Percentiles rank a stretch among this genome's conserved stretches.
Evolutionary conservation across 352 stramenopile genomes (phyloP).

Genomic region (Phytopythium chamaehyphon): DNA sequence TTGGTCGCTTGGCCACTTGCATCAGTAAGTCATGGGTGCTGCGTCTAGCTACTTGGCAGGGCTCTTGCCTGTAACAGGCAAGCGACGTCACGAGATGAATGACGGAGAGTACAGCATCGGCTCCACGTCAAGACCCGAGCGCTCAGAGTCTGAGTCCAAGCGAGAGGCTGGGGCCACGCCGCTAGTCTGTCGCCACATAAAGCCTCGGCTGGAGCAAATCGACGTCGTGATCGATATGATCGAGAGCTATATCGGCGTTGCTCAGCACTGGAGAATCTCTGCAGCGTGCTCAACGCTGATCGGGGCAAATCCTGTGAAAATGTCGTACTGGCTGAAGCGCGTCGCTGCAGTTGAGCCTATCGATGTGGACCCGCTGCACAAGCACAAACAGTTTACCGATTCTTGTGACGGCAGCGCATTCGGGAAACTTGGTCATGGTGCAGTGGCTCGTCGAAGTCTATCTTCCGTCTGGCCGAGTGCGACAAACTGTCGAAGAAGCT

Average conservation of each 20-base stretch:
- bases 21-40: no score
- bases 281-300: not conserved
- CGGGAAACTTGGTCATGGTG: not conserved
- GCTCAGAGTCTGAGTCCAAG: no score
- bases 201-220: not conserved
- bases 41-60: no score
- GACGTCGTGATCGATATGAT: not conserved
- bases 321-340: not conserved
- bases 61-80: no score
- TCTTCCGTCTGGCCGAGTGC: not conserved
- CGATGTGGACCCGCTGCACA: not conserved
- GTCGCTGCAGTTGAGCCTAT: not conserved
- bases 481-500: not conserved
- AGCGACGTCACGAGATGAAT: no score
- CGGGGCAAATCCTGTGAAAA: not conserved
- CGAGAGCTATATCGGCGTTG: not conserved
- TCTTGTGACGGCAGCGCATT: not conserved
- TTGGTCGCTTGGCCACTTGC: no score
- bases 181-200: not conserved
- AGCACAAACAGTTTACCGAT: constrained; percentile 1
- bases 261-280: not conserved
- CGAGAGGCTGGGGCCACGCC: no score
- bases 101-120: no score
- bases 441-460: constrained; percentile 2
- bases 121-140: no score